phyloP scores from a whole-genome alignment of 345 rosid species.

The Kernera saxatilis region DNA sequence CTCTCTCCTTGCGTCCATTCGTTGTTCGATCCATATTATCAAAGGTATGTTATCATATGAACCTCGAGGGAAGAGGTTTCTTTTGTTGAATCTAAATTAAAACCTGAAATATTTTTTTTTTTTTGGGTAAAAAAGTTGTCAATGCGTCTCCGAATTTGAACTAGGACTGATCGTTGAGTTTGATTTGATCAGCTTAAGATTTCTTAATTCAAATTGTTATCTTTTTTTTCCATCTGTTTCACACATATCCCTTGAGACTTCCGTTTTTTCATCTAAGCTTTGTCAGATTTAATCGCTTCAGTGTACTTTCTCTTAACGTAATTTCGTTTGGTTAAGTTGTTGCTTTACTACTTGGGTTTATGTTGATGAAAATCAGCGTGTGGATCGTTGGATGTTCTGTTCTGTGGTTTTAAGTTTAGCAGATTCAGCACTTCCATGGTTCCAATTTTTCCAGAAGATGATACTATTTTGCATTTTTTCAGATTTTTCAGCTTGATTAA shows the following conservation, averaged over 20 bases:
- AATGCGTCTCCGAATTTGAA: background rate
- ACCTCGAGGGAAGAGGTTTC: background rate
- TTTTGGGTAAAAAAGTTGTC: background rate
- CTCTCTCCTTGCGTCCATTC: background rate
- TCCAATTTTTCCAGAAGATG: background rate
- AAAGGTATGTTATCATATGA: background rate
- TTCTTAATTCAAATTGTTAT: background rate
- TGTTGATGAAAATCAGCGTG: background rate
- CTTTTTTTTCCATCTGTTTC: background rate
- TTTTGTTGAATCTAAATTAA: background rate
- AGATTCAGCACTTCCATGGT: background rate
- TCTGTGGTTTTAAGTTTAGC: background rate
- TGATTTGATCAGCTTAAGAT: background rate
- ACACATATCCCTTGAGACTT: background rate
- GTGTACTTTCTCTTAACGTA: background rate
- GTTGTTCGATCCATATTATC: slow-evolving; percentile 4
- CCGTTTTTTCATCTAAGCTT: background rate
- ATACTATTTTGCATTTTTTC: background rate
- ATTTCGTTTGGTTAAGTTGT: background rate
- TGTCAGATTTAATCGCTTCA: background rate
- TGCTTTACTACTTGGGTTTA: background rate
- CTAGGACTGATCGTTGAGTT: background rate
- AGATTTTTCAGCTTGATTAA: background rate
- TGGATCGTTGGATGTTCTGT: background rate
- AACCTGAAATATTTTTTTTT: background rate